Percentiles rank a stretch among this genome's conserved stretches.
Evolutionary conservation across 176 grass and related monocot species (phyloP).

Genomic region (Eleusine coracana): DNA sequence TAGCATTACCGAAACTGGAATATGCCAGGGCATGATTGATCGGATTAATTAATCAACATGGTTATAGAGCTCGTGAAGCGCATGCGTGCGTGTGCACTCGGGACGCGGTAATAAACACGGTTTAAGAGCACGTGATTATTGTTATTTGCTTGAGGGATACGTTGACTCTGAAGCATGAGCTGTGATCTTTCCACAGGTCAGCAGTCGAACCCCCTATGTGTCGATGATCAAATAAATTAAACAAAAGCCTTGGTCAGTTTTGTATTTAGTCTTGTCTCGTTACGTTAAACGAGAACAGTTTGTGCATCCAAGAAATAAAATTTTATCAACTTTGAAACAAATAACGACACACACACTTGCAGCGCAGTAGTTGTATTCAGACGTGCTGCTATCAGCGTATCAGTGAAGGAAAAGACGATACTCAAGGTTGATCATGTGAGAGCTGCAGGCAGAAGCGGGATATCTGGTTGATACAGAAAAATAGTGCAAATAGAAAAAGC

Average conservation of each 20-base stretch:
- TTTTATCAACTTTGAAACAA: not conserved
- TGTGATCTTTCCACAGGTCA: not conserved
- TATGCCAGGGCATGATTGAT: not conserved
- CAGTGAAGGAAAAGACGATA: not conserved
- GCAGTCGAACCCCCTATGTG: not conserved
- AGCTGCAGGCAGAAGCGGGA: constrained; percentile 2
- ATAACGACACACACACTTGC: not conserved
- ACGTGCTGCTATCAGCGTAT: not conserved
- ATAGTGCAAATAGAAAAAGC: not conserved
- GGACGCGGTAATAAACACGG: constrained; percentile 18
- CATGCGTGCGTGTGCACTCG: constrained; percentile 14
- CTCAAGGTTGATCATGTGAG: constrained; percentile 16
- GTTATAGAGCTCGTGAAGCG: constrained; percentile 29
- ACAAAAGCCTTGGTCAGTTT: not conserved
- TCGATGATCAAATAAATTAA: not conserved
- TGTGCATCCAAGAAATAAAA: not conserved
- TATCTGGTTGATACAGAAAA: not conserved
- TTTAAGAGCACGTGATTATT: constrained; percentile 11
- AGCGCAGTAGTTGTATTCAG: not conserved
- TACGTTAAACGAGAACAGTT: not conserved
- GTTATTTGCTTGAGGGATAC: not conserved
- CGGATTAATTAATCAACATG: not conserved
- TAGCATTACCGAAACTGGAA: constrained; percentile 22
- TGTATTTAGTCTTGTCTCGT: not conserved
- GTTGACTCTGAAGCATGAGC: no score